Conservation (phyloP, 495 filamentous ascomycete genomes). For the Daldinia caldariorum region DNA sequence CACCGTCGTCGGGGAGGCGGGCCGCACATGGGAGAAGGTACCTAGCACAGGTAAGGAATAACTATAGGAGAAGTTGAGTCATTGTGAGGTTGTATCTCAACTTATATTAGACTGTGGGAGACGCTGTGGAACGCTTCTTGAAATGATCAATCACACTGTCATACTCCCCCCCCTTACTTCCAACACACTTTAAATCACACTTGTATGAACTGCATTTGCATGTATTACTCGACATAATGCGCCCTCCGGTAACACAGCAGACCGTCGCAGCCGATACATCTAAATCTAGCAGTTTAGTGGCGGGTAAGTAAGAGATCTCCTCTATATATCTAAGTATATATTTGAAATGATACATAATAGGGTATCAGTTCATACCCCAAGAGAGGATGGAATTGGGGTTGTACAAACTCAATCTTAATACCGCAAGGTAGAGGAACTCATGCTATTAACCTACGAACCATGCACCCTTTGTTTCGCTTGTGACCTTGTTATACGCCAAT, state of each 20-base stretch:
- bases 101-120: background rate
- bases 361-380: background rate
- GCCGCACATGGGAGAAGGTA: background rate
- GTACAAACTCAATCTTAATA: background rate
- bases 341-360: background rate
- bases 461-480: background rate
- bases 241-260: constrained; percentile 2
- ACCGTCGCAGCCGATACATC: background rate
- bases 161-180: background rate
- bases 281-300: background rate
- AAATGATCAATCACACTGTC: constrained; percentile 3
- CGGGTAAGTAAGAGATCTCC: background rate
- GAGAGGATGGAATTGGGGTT: background rate
- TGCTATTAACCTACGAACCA: background rate
- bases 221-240: background rate
- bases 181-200: background rate
- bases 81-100: background rate
- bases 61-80: background rate
- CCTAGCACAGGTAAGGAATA: background rate
- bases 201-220: background rate
- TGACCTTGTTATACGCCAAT: background rate
- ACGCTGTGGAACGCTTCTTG: background rate
- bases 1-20: background rate
- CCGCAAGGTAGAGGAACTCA: background rate
- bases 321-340: background rate